Evolutionary conservation across 495 filamentous ascomycete species (phyloP).

Genomic region (Annulohypoxylon nitens): DNA sequence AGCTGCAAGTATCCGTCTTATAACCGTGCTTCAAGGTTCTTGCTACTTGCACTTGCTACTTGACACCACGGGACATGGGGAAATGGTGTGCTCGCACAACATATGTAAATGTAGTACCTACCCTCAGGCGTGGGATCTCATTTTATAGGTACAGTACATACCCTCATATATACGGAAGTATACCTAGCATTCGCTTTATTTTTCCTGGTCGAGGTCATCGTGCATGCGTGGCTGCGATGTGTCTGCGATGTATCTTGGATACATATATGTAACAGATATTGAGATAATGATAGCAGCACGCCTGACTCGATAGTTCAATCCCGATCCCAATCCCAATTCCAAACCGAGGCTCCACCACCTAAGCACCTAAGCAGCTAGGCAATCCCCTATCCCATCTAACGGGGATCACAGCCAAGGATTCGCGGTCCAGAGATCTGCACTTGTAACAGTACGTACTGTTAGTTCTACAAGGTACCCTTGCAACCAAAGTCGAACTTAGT

Average conservation of each 20-base stretch:
- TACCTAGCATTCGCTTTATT: background rate
- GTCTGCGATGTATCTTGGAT: constrained; percentile 22
- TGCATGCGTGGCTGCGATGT: constrained; percentile 20
- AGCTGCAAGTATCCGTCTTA: constrained; percentile 5
- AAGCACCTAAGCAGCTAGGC: background rate
- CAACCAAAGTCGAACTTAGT: constrained; percentile 5
- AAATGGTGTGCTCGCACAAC: constrained; percentile 45
- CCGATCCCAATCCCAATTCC: constrained; percentile 2
- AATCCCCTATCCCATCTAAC: constrained; percentile 27
- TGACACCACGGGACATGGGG: constrained; percentile 6
- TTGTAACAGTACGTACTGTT: constrained; percentile 17
- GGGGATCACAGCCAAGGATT: constrained; percentile 15
- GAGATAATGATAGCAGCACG: constrained; percentile 21
- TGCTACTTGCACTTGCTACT: background rate
- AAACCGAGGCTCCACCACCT: constrained; percentile 1
- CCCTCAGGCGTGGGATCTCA: constrained; percentile 23
- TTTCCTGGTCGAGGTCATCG: constrained; percentile 36
- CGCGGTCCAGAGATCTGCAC: constrained; percentile 10
- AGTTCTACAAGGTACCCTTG: background rate
- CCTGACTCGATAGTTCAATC: constrained; percentile 10
- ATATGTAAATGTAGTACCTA: constrained; percentile 36
- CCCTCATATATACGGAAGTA: background rate
- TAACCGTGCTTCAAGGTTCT: constrained; percentile 6
- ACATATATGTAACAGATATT: constrained; percentile 16
- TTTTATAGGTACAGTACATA: constrained; percentile 2